Evolutionary conservation across 257 asterid genomes (phyloP).

Genomic region (Solanum rostratum): DNA sequence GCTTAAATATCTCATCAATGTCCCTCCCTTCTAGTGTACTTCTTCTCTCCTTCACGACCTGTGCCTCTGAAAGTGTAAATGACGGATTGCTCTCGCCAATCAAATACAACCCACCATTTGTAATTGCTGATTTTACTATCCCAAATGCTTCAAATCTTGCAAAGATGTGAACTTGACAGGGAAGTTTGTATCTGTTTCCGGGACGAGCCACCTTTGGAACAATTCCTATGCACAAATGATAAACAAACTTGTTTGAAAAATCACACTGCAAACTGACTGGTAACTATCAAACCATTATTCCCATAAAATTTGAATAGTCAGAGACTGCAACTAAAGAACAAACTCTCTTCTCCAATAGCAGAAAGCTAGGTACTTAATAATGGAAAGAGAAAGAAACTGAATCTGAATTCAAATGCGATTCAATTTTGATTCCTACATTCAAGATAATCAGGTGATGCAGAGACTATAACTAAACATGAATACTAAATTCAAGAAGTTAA

Average conservation of each 20-base stretch:
- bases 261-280: neutral
- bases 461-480: neutral
- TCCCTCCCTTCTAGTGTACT: conserved; percentile 31
- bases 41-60: conserved; percentile 35
- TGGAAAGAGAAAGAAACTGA: neutral
- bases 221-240: conserved; percentile 36
- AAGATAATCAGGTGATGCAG: neutral
- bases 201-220: conserved; percentile 54
- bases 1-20: conserved; percentile 61
- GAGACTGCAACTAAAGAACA: neutral
- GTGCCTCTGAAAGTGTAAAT: conserved; percentile 47
- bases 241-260: neutral
- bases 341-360: neutral
- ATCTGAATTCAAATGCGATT: neutral
- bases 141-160: conserved; percentile 38
- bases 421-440: neutral
- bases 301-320: neutral
- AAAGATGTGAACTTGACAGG: conserved; percentile 77
- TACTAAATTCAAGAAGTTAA: neutral
- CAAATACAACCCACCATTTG: conserved; percentile 41
- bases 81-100: conserved; percentile 30
- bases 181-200: conserved; percentile 28
- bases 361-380: neutral
- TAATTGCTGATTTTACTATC: conserved; percentile 31
- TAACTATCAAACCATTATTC: neutral